Percentiles rank a stretch among this genome's conserved stretches.
phyloP scores from a whole-genome alignment of 805 yeast species.

The Schwanniomyces yamadae region DNA sequence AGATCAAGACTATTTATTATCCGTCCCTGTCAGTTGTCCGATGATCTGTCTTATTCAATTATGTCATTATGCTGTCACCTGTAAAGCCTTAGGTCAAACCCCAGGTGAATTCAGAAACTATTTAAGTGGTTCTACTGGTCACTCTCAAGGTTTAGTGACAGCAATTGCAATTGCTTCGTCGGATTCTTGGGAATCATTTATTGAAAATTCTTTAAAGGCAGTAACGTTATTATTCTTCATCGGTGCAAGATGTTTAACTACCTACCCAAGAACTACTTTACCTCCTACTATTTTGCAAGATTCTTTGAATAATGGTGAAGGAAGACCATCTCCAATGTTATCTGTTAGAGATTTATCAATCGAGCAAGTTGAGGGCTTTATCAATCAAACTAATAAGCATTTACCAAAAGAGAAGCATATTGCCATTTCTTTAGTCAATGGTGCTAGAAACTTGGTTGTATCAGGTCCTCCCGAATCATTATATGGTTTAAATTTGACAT shows the following conservation, averaged over 20 bases:
- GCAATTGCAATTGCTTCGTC: constrained; percentile 85
- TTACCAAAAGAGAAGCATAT: constrained; percentile 90
- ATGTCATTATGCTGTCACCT: constrained; percentile 87
- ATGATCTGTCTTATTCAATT: constrained; percentile 93
- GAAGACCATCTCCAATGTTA: constrained; percentile 96
- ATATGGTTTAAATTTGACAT: constrained; percentile 88
- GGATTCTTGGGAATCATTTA: constrained; percentile 83
- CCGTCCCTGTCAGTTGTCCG: constrained; percentile 96
- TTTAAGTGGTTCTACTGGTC: constrained; percentile 80
- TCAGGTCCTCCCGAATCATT: constrained; percentile 98
- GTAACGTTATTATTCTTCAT: constrained; percentile 85
- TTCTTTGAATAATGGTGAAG: constrained; percentile 91
- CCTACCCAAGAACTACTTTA: constrained; percentile 89
- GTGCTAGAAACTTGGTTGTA: constrained; percentile 92
- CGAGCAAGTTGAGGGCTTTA: constrained; percentile 74
- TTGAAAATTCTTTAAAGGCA: constrained; percentile 69
- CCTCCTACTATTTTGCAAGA: constrained; percentile 93
- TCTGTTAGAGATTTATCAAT: constrained; percentile 84
- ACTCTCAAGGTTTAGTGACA: constrained; percentile 88
- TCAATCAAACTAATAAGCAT: constrained; percentile 87
- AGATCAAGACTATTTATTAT: constrained; percentile 78
- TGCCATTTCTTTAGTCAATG: constrained; percentile 87
- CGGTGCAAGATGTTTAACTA: constrained; percentile 87
- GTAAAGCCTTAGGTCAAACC: constrained; percentile 76
- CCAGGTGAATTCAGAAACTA: constrained; percentile 83